Percentiles rank a stretch among this genome's conserved stretches.
phyloP scores from a whole-genome alignment of 306 rosid genomes.

The Vicia villosa region DNA sequence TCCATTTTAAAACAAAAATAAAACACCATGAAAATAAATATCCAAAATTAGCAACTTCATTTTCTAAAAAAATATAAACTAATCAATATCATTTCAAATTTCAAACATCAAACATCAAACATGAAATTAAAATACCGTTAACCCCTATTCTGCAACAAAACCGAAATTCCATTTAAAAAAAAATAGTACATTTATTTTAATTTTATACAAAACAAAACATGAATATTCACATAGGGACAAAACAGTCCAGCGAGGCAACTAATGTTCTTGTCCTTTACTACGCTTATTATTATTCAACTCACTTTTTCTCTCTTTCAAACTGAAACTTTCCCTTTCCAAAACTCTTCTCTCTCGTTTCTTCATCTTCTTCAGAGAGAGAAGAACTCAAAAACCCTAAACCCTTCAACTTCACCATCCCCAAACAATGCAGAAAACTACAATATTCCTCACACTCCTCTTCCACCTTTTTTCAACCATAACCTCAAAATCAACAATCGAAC shows the following conservation, averaged over 20 bases:
- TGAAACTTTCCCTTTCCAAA: conserved; percentile 22
- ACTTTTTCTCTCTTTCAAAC: conserved; percentile 30
- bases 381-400: conserved; percentile 36
- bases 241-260: conserved; percentile 40
- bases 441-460: conserved; percentile 30
- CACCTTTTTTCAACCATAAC: conserved; percentile 36
- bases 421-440: not conserved
- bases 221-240: conserved; percentile 37
- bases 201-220: not conserved
- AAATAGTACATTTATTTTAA: not conserved
- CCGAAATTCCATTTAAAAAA: not conserved
- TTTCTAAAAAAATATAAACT: too few species aligned
- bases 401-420: not conserved
- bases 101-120: conserved; percentile 20
- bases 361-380: not conserved
- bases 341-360: not conserved
- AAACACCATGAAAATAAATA: not conserved
- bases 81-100: not conserved
- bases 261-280: conserved; percentile 9
- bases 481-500: conserved; percentile 92
- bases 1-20: too few species aligned
- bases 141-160: not conserved
- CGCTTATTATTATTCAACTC: conserved; percentile 23
- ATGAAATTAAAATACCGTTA: not conserved
- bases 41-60: not conserved